Conservation (phyloP, 2,329 filamentous ascomycete genomes). For the Pestalotiopsis fici region DNA sequence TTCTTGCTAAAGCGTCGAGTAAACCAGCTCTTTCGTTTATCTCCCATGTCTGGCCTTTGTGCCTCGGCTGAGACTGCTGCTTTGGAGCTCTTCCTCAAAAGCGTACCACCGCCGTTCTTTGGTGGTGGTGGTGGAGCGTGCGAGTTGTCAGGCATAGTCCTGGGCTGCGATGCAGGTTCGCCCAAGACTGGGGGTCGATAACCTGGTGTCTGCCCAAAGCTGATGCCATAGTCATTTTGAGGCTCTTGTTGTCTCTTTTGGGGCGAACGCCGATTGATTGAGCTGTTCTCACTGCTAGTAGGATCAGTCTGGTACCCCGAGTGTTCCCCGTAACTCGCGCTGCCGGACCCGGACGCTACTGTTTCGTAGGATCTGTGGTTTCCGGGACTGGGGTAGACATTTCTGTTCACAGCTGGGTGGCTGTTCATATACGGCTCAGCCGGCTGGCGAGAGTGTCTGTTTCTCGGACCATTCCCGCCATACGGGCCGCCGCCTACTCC, state of each 20-base stretch:
- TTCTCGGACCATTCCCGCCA: constrained; percentile 29
- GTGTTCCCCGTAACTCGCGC: constrained; percentile 72
- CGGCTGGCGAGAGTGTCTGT: constrained; percentile 41
- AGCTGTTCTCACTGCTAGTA: constrained; percentile 87
- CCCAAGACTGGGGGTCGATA: constrained; percentile 43
- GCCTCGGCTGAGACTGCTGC: constrained; percentile 18
- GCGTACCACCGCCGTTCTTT: constrained; percentile 21
- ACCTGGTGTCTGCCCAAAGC: constrained; percentile 44
- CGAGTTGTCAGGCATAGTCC: constrained; percentile 19
- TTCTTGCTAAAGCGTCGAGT: constrained; percentile 76
- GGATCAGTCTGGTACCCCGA: constrained; percentile 84
- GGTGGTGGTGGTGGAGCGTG: constrained; percentile 26
- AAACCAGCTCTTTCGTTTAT: constrained; percentile 92
- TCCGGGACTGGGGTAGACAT: constrained; percentile 55
- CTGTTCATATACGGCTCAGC: constrained; percentile 46
- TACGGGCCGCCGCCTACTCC: constrained; percentile 27
- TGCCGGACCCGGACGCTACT: constrained; percentile 71
- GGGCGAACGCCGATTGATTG: constrained; percentile 72
- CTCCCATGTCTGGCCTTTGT: constrained; percentile 37
- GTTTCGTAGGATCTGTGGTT: constrained; percentile 87
- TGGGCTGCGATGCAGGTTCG: constrained; percentile 15
- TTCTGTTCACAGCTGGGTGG: constrained; percentile 40
- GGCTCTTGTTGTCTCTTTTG: constrained; percentile 55
- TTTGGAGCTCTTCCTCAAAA: constrained; percentile 28
- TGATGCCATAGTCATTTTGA: constrained; percentile 66